phyloP scores from a whole-genome alignment of 2,329 filamentous ascomycete genomes.

The Raffaelea arxii region DNA sequence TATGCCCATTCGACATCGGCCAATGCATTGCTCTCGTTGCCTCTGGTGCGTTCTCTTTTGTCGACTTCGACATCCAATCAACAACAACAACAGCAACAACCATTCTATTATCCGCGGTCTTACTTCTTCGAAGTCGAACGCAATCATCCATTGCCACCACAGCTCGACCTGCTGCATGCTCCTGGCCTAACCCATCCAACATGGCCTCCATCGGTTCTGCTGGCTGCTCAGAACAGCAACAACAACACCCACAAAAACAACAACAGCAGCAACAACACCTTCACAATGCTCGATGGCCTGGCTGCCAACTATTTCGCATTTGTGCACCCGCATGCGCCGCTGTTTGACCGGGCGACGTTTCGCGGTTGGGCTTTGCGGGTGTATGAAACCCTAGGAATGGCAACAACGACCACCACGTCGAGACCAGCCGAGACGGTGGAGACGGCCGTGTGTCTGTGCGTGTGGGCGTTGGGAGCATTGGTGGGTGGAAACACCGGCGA shows the following conservation, averaged over 20 bases:
- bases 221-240: slow-evolving; percentile 9
- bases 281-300: slow-evolving; percentile 17
- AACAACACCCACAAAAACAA: slow-evolving; percentile 18
- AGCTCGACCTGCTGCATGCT: slow-evolving; percentile 18
- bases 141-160: neutral
- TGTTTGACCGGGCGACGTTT: slow-evolving; percentile 21
- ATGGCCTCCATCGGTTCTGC: slow-evolving; percentile 18
- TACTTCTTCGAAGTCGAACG: slow-evolving; percentile 24
- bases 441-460: slow-evolving; percentile 24
- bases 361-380: slow-evolving; percentile 18
- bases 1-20: slow-evolving; percentile 23
- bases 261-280: slow-evolving; percentile 15
- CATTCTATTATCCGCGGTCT: slow-evolving; percentile 17
- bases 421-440: slow-evolving; percentile 12
- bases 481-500: neutral
- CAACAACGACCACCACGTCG: neutral
- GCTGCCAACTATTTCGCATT: slow-evolving; percentile 22
- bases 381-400: slow-evolving; percentile 14
- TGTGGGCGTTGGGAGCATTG: slow-evolving; percentile 25
- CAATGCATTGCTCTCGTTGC: slow-evolving; percentile 23
- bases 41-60: slow-evolving; percentile 15
- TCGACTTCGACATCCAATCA: neutral
- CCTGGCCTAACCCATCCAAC: neutral
- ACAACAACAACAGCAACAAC: neutral
- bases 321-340: slow-evolving; percentile 25